Evolutionary conservation across 2,329 filamentous ascomycete species (phyloP).

Genomic region (Capronia coronata): DNA sequence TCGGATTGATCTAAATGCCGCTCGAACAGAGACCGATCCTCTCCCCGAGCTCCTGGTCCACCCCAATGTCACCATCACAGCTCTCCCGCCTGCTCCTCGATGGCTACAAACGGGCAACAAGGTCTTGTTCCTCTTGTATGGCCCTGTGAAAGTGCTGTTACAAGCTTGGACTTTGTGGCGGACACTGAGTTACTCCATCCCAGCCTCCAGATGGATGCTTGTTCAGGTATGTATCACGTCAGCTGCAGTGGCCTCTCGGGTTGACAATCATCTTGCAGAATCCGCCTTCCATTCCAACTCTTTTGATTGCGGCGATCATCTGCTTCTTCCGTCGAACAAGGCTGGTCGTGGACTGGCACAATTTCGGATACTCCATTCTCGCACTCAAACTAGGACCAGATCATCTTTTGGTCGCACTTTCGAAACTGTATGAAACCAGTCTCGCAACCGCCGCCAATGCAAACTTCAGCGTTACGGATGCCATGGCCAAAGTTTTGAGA

Average conservation of each 20-base stretch:
- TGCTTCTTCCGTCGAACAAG: conserved; percentile 71
- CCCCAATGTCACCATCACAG: conserved; percentile 62
- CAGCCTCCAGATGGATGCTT: conserved; percentile 75
- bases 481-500: conserved; percentile 71
- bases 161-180: conserved; percentile 67
- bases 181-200: conserved; percentile 65
- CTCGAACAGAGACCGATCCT: conserved; percentile 62
- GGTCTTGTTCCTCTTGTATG: conserved; percentile 68
- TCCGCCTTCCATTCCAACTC: conserved; percentile 86
- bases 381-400: conserved; percentile 55
- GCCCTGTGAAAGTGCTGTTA: conserved; percentile 77
- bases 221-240: conserved; percentile 55
- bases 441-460: conserved; percentile 63
- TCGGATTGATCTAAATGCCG: conserved; percentile 10
- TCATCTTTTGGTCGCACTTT: conserved; percentile 71
- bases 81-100: conserved; percentile 61
- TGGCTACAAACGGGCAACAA: conserved; percentile 61
- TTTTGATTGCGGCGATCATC: conserved; percentile 66
- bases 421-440: conserved; percentile 68
- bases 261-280: conserved; percentile 52
- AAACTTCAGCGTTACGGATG: conserved; percentile 82
- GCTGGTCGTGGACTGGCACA: conserved; percentile 95
- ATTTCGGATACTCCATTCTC: conserved; percentile 94
- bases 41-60: conserved; percentile 69
- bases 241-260: conserved; percentile 17